phyloP scores from a whole-genome alignment of 2,329 filamentous ascomycete genomes.

The Monosporascus sp. region DNA sequence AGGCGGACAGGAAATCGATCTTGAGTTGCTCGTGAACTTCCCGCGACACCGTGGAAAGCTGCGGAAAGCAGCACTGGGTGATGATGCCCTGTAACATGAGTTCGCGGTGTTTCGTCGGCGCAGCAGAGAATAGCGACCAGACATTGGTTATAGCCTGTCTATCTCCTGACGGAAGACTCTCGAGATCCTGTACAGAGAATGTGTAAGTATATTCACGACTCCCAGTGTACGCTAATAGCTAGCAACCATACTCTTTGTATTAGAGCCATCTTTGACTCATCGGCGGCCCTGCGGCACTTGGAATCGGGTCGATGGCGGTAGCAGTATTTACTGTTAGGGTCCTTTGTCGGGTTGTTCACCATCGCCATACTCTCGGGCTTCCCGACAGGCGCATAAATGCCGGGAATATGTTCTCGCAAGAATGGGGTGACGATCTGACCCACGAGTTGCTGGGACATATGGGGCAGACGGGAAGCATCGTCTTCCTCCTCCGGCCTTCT shows the following conservation, averaged over 20 bases:
- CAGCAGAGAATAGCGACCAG: slow-evolving; percentile 96
- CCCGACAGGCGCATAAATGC: slow-evolving; percentile 76
- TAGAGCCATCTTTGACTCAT: slow-evolving; percentile 94
- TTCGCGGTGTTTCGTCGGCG: slow-evolving; percentile 87
- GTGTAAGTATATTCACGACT: slow-evolving; percentile 18
- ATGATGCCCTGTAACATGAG: slow-evolving; percentile 96
- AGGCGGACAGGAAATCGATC: slow-evolving; percentile 88
- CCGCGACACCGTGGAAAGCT: slow-evolving; percentile 86
- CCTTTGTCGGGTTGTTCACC: slow-evolving; percentile 34
- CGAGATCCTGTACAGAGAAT: slow-evolving; percentile 58
- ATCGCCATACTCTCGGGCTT: slow-evolving; percentile 43
- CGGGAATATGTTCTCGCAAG: slow-evolving; percentile 83
- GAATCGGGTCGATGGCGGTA: slow-evolving; percentile 92
- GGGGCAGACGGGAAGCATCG: slow-evolving; percentile 43
- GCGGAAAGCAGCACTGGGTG: slow-evolving; percentile 94
- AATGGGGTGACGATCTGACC: slow-evolving; percentile 81
- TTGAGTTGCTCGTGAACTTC: slow-evolving; percentile 92
- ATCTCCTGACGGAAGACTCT: slow-evolving; percentile 73
- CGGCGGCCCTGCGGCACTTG: slow-evolving; percentile 86
- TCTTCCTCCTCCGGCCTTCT: slow-evolving; percentile 45
- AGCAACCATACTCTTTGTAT: slow-evolving; percentile 67
- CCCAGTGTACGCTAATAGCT: background rate
- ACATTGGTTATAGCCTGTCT: slow-evolving; percentile 96
- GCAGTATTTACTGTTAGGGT: slow-evolving; percentile 83
- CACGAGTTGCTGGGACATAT: slow-evolving; percentile 61